Conservation (phyloP, 1,284 basidiomycete genomes). For the Ceratobasidium sp. region DNA sequence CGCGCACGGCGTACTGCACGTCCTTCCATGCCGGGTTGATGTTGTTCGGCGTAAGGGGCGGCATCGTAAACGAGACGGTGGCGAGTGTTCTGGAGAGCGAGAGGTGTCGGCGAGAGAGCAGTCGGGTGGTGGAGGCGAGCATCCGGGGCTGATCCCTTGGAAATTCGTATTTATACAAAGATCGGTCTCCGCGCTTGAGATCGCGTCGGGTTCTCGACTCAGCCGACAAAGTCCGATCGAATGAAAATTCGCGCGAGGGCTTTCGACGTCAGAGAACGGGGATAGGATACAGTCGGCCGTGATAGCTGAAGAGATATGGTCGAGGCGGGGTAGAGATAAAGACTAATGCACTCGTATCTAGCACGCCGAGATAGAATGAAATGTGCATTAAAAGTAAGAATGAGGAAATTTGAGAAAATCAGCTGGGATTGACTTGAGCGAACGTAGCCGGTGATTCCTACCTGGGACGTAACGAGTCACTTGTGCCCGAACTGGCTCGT, state of each 20-base stretch:
- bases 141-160: constrained; percentile 57
- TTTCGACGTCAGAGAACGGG: background rate
- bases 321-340: no score
- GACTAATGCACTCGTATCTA: no score
- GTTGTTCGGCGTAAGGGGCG: constrained; percentile 63
- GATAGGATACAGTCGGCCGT: background rate
- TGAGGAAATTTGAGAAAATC: background rate
- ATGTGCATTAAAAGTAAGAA: background rate
- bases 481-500: background rate
- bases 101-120: constrained; percentile 62
- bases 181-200: constrained; percentile 71
- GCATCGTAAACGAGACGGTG: constrained; percentile 53
- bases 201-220: constrained; percentile 18
- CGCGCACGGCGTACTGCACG: constrained; percentile 96
- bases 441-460: background rate
- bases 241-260: background rate
- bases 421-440: background rate
- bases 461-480: background rate
- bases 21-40: constrained; percentile 87
- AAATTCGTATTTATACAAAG: constrained; percentile 39
- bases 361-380: no score
- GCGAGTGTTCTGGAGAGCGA: constrained; percentile 2
- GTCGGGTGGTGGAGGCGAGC: constrained; percentile 24
- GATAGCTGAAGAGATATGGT: background rate
- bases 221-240: constrained; percentile 30